phyloP scores from a whole-genome alignment of 176 grass and related monocot species.

The Secale cereale region DNA sequence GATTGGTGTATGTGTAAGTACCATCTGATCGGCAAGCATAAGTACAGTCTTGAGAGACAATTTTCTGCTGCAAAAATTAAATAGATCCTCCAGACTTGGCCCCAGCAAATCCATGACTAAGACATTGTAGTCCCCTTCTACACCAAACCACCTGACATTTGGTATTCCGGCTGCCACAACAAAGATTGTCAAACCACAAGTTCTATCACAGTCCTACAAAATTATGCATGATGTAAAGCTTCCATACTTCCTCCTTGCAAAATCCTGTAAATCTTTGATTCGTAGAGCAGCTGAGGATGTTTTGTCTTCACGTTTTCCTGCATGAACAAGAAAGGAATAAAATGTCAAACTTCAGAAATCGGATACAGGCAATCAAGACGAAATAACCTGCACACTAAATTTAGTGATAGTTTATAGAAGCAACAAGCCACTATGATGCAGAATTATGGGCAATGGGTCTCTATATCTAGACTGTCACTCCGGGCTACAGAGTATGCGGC shows the following conservation, averaged over 20 bases:
- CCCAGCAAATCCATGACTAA: slow-evolving; percentile 98
- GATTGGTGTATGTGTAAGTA: slow-evolving; percentile 26
- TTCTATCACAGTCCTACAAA: neutral
- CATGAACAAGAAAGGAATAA: slow-evolving; percentile 20
- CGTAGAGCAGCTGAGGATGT: slow-evolving; percentile 95
- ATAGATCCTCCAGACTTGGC: slow-evolving; percentile 92
- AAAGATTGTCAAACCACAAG: slow-evolving; percentile 36
- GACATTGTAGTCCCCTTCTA: slow-evolving; percentile 97
- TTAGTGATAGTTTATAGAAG: neutral
- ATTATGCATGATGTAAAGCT: slow-evolving; percentile 9
- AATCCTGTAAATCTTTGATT: slow-evolving; percentile 94
- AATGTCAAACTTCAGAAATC: slow-evolving; percentile 4
- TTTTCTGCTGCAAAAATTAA: slow-evolving; percentile 99
- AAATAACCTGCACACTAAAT: neutral
- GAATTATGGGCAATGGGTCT: neutral
- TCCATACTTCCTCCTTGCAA: slow-evolving; percentile 93
- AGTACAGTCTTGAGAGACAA: slow-evolving; percentile 95
- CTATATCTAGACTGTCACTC: neutral
- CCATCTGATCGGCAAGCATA: slow-evolving; percentile 99
- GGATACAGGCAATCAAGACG: slow-evolving; percentile 3
- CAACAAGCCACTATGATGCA: neutral
- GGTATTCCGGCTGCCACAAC: slow-evolving; percentile 80
- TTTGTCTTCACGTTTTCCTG: slow-evolving; percentile 99
- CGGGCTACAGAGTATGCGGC: neutral
- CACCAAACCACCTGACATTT: slow-evolving; percentile 93